Percentiles rank a stretch among this genome's conserved stretches.
phyloP scores from a whole-genome alignment of 2,329 filamentous ascomycete species.

The Penicillium decumbens region DNA sequence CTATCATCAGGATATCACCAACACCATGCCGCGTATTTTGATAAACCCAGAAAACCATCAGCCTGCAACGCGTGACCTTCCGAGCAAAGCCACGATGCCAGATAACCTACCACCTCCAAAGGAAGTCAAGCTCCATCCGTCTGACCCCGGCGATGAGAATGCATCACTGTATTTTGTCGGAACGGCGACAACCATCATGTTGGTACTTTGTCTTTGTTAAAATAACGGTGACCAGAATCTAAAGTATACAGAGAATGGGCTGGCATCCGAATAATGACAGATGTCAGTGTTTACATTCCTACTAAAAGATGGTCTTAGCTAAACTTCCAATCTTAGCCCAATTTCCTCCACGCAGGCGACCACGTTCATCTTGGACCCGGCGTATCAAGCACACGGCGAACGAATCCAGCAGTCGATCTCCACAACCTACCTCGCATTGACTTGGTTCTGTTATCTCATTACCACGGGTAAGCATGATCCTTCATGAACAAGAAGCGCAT shows the following conservation, averaged over 20 bases:
- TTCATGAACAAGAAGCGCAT: not conserved
- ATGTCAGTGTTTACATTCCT: constrained; percentile 22
- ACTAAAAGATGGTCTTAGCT: not conserved
- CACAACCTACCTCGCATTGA: constrained; percentile 58
- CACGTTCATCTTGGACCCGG: constrained; percentile 64
- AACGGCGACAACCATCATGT: constrained; percentile 40
- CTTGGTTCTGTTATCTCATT: constrained; percentile 58
- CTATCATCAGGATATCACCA: not conserved
- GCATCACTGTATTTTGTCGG: constrained; percentile 40
- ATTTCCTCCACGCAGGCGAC: constrained; percentile 62
- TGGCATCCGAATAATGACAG: constrained; percentile 40
- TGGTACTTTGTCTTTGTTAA: not conserved
- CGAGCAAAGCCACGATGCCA: constrained; percentile 23
- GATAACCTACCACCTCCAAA: constrained; percentile 42
- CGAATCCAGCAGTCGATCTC: constrained; percentile 58
- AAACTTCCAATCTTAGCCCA: constrained; percentile 41
- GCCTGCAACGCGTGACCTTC: constrained; percentile 40
- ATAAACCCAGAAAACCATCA: constrained; percentile 37
- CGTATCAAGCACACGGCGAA: constrained; percentile 52
- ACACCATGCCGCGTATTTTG: constrained; percentile 9
- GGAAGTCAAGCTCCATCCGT: constrained; percentile 44
- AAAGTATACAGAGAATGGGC: constrained; percentile 35
- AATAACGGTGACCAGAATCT: not conserved
- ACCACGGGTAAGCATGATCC: constrained; percentile 48
- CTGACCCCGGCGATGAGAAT: constrained; percentile 29